Evolutionary conservation across 2,329 filamentous ascomycete species (phyloP).

Genomic region (Huntiella moniliformis): DNA sequence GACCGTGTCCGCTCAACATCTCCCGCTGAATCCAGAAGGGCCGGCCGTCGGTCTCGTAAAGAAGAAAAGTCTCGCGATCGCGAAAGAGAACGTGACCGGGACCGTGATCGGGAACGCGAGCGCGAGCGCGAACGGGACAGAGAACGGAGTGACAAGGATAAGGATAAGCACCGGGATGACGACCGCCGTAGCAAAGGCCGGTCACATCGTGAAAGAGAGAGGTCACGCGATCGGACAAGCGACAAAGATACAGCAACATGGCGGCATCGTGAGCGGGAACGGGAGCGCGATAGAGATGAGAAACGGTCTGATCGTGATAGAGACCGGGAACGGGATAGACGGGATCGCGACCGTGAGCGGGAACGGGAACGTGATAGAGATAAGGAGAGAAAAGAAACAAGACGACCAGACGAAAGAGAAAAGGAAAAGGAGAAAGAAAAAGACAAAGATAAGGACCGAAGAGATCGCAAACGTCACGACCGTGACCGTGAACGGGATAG

Average conservation of each 20-base stretch:
- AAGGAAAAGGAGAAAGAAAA: conserved; percentile 21
- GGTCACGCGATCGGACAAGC: conserved; percentile 22
- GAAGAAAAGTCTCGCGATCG: conserved; percentile 33
- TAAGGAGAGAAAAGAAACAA: background rate
- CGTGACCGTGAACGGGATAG: background rate
- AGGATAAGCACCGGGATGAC: conserved; percentile 28
- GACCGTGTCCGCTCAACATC: conserved; percentile 48
- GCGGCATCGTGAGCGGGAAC: conserved; percentile 17
- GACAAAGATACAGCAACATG: conserved; percentile 18
- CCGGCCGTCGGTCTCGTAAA: conserved; percentile 38
- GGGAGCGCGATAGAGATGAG: conserved; percentile 17
- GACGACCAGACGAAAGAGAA: conserved; percentile 10
- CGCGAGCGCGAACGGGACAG: conserved; percentile 18
- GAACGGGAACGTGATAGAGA: conserved; percentile 15
- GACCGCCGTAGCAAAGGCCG: conserved; percentile 21
- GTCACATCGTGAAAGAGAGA: conserved; percentile 26
- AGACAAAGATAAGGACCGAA: conserved; percentile 19
- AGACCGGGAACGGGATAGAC: conserved; percentile 13
- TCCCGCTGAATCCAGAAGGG: conserved; percentile 35
- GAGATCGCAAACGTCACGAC: conserved; percentile 20
- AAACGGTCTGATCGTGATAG: conserved; percentile 16
- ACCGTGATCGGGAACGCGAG: conserved; percentile 21
- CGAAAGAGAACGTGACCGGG: conserved; percentile 20
- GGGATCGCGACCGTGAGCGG: conserved; percentile 15
- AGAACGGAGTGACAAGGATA: conserved; percentile 20